phyloP scores from a whole-genome alignment of 768 basidiomycete genomes.

The Russula olivacea region DNA sequence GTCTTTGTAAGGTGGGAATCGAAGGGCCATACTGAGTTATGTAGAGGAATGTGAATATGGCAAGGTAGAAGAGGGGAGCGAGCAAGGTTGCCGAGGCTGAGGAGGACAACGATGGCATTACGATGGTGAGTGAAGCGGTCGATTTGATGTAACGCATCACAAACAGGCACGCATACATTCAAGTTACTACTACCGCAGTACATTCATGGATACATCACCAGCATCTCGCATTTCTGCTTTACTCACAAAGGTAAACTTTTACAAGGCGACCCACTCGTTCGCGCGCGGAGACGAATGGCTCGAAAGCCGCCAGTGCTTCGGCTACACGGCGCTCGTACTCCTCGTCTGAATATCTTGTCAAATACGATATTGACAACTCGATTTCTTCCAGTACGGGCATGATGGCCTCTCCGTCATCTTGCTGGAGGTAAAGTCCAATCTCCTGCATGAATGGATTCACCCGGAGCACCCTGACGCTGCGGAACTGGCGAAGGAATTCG shows the following conservation, averaged over 20 bases:
- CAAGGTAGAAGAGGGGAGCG: slow-evolving; percentile 13
- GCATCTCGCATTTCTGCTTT: no score
- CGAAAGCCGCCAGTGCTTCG: not conserved
- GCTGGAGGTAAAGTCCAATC: not conserved
- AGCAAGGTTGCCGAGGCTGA: slow-evolving; percentile 13
- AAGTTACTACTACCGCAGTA: no score
- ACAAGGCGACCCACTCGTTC: not conserved
- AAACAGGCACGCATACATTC: not conserved
- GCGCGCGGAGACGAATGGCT: not conserved
- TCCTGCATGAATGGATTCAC: not conserved
- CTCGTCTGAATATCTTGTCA: no score
- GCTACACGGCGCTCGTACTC: no score
- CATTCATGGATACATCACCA: no score
- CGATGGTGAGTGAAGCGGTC: not conserved
- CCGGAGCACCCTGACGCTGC: not conserved
- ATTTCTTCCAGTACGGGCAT: not conserved
- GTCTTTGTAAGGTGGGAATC: slow-evolving; percentile 32
- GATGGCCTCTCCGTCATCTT: not conserved
- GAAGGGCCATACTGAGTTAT: slow-evolving; percentile 10
- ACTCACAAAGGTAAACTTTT: not conserved
- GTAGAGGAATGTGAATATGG: slow-evolving; percentile 17
- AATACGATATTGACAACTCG: not conserved
- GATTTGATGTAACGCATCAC: no score
- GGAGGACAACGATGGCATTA: not conserved
- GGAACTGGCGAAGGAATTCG: not conserved